A percentile compares a stretch with the other conserved stretches of the same genome.
Evolutionary conservation across 495 filamentous ascomycete genomes (phyloP).

Genomic region (Aspergillus nanangensis): DNA sequence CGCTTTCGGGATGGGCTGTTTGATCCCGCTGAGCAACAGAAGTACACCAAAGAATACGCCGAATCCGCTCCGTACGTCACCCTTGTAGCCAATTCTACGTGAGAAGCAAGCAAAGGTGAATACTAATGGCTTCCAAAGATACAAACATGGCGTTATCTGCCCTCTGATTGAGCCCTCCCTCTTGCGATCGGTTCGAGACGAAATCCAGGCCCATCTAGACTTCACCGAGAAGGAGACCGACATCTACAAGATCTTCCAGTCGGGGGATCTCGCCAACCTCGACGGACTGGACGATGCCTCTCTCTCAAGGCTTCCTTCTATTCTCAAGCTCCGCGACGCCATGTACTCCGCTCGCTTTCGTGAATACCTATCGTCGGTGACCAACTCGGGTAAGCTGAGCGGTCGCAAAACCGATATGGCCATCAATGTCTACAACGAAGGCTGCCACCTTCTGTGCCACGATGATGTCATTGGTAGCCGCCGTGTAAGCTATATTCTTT

Average conservation of each 20-base stretch:
- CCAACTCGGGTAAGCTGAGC: constrained; percentile 78
- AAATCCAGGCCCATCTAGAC: constrained; percentile 82
- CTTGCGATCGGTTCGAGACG: constrained; percentile 78
- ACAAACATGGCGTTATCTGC: constrained; percentile 87
- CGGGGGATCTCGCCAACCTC: constrained; percentile 93
- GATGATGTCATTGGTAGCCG: constrained; percentile 97
- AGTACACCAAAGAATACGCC: constrained; percentile 67
- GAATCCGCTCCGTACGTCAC: constrained; percentile 61
- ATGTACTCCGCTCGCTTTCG: constrained; percentile 89
- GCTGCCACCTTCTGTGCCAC: constrained; percentile 92
- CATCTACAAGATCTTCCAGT: constrained; percentile 99
- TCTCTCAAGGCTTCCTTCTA: constrained; percentile 74
- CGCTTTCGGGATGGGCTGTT: constrained; percentile 76
- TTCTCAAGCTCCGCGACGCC: constrained; percentile 83
- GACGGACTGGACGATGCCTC: constrained; percentile 85
- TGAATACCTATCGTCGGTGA: constrained; percentile 78
- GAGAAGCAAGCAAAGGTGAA: constrained; percentile 2
- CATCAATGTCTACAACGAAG: constrained; percentile 96
- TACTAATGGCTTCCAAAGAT: constrained; percentile 35
- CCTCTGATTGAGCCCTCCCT: constrained; percentile 72
- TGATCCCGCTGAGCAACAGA: constrained; percentile 57
- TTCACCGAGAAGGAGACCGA: constrained; percentile 99
- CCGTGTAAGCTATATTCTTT: constrained; percentile 93
- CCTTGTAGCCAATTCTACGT: constrained; percentile 1
- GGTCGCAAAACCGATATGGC: constrained; percentile 98